Evolutionary conservation across 306 rosid species (phyloP).

Genomic region (Ammopiptanthus mongolicus): DNA sequence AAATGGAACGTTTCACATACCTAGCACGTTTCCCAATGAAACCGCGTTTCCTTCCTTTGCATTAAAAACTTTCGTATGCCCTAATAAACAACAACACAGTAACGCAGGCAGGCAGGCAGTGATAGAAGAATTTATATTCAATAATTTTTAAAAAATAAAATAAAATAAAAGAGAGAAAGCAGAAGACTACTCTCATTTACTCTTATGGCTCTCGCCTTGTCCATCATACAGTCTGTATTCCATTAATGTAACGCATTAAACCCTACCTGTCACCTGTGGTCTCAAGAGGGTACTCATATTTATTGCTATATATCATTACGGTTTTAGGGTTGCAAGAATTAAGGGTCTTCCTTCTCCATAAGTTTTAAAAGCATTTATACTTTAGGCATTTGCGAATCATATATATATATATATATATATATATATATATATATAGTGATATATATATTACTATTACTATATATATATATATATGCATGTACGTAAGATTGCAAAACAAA

Average conservation of each 20-base stretch:
- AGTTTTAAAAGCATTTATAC: neutral
- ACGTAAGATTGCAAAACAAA: neutral
- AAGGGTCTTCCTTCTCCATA: neutral
- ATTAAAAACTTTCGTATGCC: conserved; percentile 28
- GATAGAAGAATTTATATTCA: neutral
- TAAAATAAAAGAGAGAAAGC: neutral
- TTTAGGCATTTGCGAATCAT: neutral
- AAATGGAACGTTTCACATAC: neutral
- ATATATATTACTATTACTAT: no score
- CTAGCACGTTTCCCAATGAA: conserved; percentile 50
- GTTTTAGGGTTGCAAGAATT: conserved; percentile 22
- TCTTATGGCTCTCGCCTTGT: conserved; percentile 12
- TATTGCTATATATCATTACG: conserved; percentile 39
- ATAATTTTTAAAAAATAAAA: neutral
- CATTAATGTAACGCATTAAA: conserved; percentile 68
- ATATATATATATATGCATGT: no score
- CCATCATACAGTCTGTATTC: conserved; percentile 56
- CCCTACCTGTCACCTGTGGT: conserved; percentile 64
- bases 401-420: no score
- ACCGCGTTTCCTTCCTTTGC: conserved; percentile 39
- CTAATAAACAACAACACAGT: conserved; percentile 31
- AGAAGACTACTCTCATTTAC: conserved; percentile 4
- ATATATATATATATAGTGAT: no score
- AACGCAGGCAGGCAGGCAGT: neutral
- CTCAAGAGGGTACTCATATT: conserved; percentile 44